Evolutionary conservation across 352 stramenopile genomes (phyloP).

Genomic region (Phytophthora pisi): DNA sequence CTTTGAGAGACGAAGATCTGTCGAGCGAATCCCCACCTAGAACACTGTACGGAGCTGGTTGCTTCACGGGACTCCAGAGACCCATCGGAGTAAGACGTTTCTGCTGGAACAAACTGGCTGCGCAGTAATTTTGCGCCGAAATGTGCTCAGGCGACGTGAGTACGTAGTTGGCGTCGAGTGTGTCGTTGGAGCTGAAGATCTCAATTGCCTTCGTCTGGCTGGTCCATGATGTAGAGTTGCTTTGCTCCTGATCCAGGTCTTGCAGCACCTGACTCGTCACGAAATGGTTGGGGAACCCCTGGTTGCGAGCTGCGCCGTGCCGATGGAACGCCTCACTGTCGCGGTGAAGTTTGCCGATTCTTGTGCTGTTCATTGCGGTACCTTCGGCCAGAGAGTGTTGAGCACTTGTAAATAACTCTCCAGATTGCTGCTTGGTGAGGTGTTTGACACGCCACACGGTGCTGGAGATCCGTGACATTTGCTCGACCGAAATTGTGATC

Average conservation of each 20-base stretch:
- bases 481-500: conserved; percentile 35
- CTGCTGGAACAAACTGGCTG: conserved; percentile 38
- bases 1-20: conserved; percentile 11
- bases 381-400: neutral
- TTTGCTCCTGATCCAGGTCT: conserved; percentile 18
- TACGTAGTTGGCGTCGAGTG: conserved; percentile 77
- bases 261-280: conserved; percentile 38
- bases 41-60: conserved; percentile 26
- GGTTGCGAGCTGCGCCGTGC: conserved; percentile 53
- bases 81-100: conserved; percentile 28
- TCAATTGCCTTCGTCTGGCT: conserved; percentile 42
- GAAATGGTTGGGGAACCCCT: conserved; percentile 63
- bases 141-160: conserved; percentile 54
- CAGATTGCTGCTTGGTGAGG: conserved; percentile 8
- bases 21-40: conserved; percentile 5
- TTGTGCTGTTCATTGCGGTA: conserved; percentile 3
- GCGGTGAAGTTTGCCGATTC: conserved; percentile 55
- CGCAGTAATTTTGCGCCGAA: conserved; percentile 62
- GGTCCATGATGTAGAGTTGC: conserved; percentile 36
- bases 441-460: conserved; percentile 45
- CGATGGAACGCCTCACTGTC: conserved; percentile 59
- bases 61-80: conserved; percentile 55
- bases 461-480: conserved; percentile 44
- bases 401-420: conserved; percentile 6
- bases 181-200: conserved; percentile 60